These are phyloP conservation scores for Rhodomyrtus tomentosa DNA, from an alignment of 345 rosid genomes.

Conservation along the genomic window DNA sequence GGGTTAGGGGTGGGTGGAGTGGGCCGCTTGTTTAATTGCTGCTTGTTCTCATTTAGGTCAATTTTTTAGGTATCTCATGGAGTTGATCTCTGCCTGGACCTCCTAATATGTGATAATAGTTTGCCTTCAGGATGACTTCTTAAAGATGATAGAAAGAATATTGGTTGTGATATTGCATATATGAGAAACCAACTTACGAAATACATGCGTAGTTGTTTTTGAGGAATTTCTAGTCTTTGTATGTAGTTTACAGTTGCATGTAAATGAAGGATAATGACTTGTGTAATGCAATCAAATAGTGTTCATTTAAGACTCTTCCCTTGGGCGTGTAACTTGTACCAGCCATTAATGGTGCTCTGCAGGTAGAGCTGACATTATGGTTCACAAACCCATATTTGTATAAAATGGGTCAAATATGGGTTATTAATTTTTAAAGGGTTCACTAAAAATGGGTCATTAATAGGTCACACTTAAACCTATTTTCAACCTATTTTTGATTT, in stretches of 20 bases:
- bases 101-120: neutral
- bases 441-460: too few species aligned
- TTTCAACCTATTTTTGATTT: too few species aligned
- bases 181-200: neutral
- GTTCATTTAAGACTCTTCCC: neutral
- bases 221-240: neutral
- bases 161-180: neutral
- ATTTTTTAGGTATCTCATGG: neutral
- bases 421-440: too few species aligned
- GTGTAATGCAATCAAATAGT: neutral
- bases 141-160: neutral
- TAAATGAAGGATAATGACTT: neutral
- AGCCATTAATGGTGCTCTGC: neutral
- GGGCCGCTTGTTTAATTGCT: neutral
- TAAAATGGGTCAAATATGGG: too few species aligned
- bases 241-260: neutral
- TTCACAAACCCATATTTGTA: too few species aligned
- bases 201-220: neutral
- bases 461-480: too few species aligned
- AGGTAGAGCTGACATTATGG: too few species aligned
- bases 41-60: neutral
- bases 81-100: neutral
- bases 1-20: neutral
- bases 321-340: neutral
- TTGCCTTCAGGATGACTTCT: neutral